These are phyloP conservation scores for Botrytis medusae DNA, from an alignment of 2,329 filamentous ascomycete species.

Conservation along the genomic window DNA sequence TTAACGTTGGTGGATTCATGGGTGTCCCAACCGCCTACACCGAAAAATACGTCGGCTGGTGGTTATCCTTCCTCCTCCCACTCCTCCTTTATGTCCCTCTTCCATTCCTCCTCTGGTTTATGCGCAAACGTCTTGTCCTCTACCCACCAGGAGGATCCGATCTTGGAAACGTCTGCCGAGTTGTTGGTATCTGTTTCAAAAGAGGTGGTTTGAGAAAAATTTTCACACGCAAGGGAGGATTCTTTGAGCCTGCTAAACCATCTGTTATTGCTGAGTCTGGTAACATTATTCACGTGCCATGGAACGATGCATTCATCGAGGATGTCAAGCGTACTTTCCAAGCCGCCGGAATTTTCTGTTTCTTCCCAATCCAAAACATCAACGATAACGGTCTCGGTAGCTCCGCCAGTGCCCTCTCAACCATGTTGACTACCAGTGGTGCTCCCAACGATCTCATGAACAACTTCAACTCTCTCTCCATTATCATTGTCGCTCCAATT, in stretches of 20 bases:
- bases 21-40: constrained; percentile 47
- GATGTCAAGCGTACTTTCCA: constrained; percentile 69
- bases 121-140: constrained; percentile 46
- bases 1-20: constrained; percentile 62
- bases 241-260: constrained; percentile 70
- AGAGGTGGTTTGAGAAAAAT: constrained; percentile 67
- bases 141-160: constrained; percentile 50
- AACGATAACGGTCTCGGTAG: constrained; percentile 49
- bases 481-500: constrained; percentile 72
- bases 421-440: constrained; percentile 64
- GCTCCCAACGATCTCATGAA: constrained; percentile 76
- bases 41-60: constrained; percentile 52
- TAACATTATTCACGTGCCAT: constrained; percentile 70
- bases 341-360: constrained; percentile 67
- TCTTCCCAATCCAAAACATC: constrained; percentile 48
- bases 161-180: constrained; percentile 46
- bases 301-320: constrained; percentile 79
- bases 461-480: constrained; percentile 73
- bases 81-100: constrained; percentile 63
- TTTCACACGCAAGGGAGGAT: constrained; percentile 46
- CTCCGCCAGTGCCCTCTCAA: constrained; percentile 51
- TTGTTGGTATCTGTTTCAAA: constrained; percentile 45
- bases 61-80: constrained; percentile 47
- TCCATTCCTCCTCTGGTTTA: constrained; percentile 49
- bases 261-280: constrained; percentile 55